Evolutionary conservation across 2,329 filamentous ascomycete genomes (phyloP).

Genomic region (Calcarisporium arbuscula): DNA sequence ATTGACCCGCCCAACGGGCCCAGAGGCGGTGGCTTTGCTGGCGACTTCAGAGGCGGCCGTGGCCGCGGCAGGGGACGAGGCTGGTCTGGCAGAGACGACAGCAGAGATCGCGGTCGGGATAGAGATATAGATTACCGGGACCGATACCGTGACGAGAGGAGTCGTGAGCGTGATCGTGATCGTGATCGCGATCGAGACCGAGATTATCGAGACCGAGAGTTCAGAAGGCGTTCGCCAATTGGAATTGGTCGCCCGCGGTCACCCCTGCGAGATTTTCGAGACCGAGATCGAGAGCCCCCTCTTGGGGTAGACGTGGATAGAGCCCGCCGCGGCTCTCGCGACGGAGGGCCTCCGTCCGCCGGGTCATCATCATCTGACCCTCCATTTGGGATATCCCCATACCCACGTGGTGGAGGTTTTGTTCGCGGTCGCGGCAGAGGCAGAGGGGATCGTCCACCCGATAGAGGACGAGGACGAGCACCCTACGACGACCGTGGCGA

Average conservation of each 20-base stretch:
- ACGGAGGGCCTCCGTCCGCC: conserved; percentile 62
- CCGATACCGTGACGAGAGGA: conserved; percentile 53
- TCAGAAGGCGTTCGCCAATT: conserved; percentile 51
- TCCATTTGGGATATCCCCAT: conserved; percentile 45
- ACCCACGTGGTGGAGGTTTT: conserved; percentile 51
- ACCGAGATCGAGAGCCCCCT: conserved; percentile 49
- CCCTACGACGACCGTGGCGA: conserved; percentile 56
- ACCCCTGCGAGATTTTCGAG: conserved; percentile 61
- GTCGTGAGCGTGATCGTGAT: conserved; percentile 51
- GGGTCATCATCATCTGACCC: conserved; percentile 66
- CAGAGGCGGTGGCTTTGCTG: conserved; percentile 58
- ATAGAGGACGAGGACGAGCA: conserved; percentile 48
- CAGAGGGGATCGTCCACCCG: conserved; percentile 32
- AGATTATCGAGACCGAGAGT: conserved; percentile 30
- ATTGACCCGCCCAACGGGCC: conserved; percentile 64
- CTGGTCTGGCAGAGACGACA: conserved; percentile 53
- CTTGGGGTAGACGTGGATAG: conserved; percentile 61
- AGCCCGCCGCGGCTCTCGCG: conserved; percentile 61
- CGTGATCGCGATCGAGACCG: conserved; percentile 45
- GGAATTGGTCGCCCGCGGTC: conserved; percentile 53
- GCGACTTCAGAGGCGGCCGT: conserved; percentile 52
- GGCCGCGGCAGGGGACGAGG: conserved; percentile 51
- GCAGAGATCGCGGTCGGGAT: conserved; percentile 53
- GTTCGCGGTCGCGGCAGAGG: conserved; percentile 46
- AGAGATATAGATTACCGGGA: conserved; percentile 55